Conservation (phyloP, 2,329 filamentous ascomycete genomes). For the Ophiostoma piceae region DNA sequence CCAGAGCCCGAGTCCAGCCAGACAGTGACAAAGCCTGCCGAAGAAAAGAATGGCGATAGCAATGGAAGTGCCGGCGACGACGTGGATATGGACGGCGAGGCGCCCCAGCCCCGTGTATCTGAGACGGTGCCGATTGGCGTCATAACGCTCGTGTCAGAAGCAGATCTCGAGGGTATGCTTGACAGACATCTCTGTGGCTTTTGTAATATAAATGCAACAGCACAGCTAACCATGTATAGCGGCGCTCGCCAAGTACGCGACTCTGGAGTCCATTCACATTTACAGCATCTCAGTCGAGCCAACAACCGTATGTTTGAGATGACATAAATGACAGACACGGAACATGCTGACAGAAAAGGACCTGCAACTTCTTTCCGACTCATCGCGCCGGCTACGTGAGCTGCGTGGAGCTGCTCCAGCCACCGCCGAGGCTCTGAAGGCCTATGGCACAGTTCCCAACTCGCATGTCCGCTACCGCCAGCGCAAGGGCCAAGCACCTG, state of each 20-base stretch:
- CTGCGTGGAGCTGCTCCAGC: constrained; percentile 53
- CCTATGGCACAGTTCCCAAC: constrained; percentile 72
- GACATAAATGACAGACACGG: too few species aligned
- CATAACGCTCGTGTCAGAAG: constrained; percentile 65
- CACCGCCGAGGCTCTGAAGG: constrained; percentile 51
- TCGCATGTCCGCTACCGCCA: constrained; percentile 54
- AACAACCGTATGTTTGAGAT: constrained; percentile 49
- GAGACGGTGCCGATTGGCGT: constrained; percentile 52
- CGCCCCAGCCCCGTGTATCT: constrained; percentile 46
- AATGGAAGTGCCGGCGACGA: constrained; percentile 48
- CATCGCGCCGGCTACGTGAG: constrained; percentile 56
- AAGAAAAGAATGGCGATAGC: not conserved
- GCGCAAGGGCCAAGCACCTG: constrained; percentile 34
- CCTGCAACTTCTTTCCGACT: constrained; percentile 65
- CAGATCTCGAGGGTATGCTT: constrained; percentile 59
- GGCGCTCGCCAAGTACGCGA: constrained; percentile 60
- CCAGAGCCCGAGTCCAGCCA: constrained; percentile 34
- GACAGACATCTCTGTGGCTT: not conserved
- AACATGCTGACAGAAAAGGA: constrained; percentile 38
- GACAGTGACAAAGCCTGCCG: not conserved
- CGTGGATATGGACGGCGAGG: constrained; percentile 64
- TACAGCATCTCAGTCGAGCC: constrained; percentile 75
- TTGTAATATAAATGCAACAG: not conserved
- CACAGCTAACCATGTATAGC: constrained; percentile 15
- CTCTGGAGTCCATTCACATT: constrained; percentile 74